Conservation (phyloP, 441 rosid species). For the Corymbia calophylla region DNA sequence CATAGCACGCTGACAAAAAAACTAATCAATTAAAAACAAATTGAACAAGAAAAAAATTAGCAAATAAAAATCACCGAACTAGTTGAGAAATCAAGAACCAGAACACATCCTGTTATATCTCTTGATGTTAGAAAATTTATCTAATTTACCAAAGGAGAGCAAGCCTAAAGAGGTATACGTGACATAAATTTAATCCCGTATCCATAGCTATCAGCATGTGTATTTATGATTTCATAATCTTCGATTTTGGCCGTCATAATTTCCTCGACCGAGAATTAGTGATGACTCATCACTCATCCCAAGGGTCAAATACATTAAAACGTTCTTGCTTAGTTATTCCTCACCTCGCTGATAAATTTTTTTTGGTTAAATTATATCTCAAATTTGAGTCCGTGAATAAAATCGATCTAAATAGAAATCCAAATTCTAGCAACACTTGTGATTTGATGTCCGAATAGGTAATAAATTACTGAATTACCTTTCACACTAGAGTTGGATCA, state of each 20-base stretch:
- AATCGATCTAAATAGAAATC: not conserved
- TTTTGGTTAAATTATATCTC: not conserved
- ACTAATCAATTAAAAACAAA: not conserved
- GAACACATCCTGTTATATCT: not conserved
- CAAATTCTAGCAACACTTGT: not conserved
- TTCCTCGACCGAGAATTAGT: not conserved
- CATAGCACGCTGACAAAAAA: not conserved
- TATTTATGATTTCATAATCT: not conserved
- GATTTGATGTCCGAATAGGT: not conserved
- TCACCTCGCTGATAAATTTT: not conserved
- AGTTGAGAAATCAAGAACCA: not conserved
- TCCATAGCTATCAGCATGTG: not conserved
- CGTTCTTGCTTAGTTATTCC: not conserved
- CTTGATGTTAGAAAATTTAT: not conserved
- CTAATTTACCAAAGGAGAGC: not conserved
- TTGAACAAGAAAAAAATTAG: not conserved
- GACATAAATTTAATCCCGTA: not conserved
- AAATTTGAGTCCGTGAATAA: not conserved
- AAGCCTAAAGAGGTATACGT: not conserved
- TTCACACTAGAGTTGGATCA: not conserved
- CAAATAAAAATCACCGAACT: not conserved
- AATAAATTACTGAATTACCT: not conserved
- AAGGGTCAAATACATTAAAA: not conserved
- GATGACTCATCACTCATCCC: not conserved
- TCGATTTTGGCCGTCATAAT: not conserved